Evolutionary conservation across 2,329 filamentous ascomycete genomes (phyloP), one percentile per base, ranked within the genome.

Genomic region (Hymenoscyphus repandus): DNA sequence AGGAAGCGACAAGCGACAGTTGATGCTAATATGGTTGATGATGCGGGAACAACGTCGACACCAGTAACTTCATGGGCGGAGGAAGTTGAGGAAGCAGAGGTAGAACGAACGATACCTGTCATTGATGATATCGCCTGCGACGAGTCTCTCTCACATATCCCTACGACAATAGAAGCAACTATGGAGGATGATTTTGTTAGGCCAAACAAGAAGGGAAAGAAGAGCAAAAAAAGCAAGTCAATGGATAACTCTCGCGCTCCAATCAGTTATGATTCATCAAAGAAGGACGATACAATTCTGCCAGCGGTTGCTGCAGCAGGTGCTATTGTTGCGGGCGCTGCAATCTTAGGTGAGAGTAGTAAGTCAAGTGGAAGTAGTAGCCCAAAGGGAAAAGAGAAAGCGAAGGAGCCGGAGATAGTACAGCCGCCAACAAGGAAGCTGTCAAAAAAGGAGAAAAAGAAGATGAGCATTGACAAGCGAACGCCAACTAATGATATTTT

Each of bases 401-500:
- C 20, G 5, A 38, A 37, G 33, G 44, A 46, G 45, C 45, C 45
- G 22, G 45, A 40, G 17, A 18, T n/a, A 22, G 30, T 22, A n/a
- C 67, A 68, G 54, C 66, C 64, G 17, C 64, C 60, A 18, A 55
- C 55, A 5, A 67, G 66, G 53, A 71, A 59, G 32, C 22, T 67
- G 51, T 65, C 61, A 37, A 69, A 68, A 53, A 69, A 70, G 48
- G 68, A 70, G 45, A 65, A 64, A 52, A 62, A 67, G 40, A 68
- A 68, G 54, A 69, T 69, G 62, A 63, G 63, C 42, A 62, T 69
- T 52, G 73, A 74, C 56, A 70, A 70, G 54, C 66, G 69, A 54
- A 61, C 66, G 33, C 50, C 66, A 11, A 62, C 62, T 12, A 71
- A 75, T 40, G 72, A 75, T 56, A 59, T 72, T 30, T 72, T 74